Evolutionary conservation across 352 stramenopile species (phyloP).

Genomic region (Pythium utonaiense): DNA sequence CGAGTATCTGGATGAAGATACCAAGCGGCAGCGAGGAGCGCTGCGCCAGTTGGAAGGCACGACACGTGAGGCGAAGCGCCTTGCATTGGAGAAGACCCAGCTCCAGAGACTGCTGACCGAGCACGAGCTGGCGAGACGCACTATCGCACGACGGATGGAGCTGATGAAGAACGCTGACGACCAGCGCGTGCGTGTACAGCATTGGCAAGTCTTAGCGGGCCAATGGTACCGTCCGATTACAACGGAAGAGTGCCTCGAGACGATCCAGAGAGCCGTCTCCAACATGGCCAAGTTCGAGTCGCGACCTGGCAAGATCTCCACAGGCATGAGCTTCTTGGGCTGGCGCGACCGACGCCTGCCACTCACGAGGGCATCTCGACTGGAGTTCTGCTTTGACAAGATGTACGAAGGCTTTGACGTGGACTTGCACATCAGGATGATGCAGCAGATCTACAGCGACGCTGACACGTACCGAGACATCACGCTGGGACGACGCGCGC

Average conservation of each 20-base stretch:
- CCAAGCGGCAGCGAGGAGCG: slow-evolving; percentile 9
- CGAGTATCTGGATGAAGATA: slow-evolving; percentile 15
- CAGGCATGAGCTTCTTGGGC: slow-evolving; percentile 12
- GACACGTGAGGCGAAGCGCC: background rate
- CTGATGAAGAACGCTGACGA: background rate
- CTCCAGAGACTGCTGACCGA: slow-evolving; percentile 7
- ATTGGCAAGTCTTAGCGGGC: slow-evolving; percentile 1
- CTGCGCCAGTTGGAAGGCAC: background rate
- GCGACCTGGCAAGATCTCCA: slow-evolving; percentile 5
- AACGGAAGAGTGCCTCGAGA: background rate
- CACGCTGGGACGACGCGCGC: background rate
- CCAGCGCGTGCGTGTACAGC: background rate
- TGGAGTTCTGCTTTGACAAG: slow-evolving; percentile 18
- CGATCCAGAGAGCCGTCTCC: slow-evolving; percentile 3
- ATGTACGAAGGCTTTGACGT: slow-evolving; percentile 9
- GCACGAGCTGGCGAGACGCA: background rate
- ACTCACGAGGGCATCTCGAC: background rate
- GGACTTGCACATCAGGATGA: slow-evolving; percentile 2
- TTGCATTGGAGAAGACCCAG: background rate
- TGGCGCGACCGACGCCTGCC: slow-evolving; percentile 11
- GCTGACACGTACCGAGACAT: slow-evolving; percentile 5
- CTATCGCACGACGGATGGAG: background rate
- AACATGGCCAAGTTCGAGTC: slow-evolving; percentile 10
- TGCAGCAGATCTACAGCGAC: slow-evolving; percentile 15
- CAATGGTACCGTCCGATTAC: slow-evolving; percentile 9